Percentiles rank a stretch among this genome's conserved stretches.
Evolutionary conservation across 371 early-diverging fungal species (phyloP).

Genomic region (Rhizopus sp.): DNA sequence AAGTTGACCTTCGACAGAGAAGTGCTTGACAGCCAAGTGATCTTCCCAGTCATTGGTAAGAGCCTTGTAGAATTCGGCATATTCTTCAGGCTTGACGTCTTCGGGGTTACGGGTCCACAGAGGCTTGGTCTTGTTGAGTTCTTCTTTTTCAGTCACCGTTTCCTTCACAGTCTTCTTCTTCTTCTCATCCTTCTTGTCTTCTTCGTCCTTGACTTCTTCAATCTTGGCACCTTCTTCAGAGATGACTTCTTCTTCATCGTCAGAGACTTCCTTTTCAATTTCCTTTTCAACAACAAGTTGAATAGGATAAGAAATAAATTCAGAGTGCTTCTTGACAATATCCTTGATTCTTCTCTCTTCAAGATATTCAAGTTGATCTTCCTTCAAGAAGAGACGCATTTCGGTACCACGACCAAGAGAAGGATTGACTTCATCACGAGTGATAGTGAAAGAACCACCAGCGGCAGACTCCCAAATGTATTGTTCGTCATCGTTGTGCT

Average conservation of each 20-base stretch:
- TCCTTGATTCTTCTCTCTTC: slow-evolving; percentile 58
- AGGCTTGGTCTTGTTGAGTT: slow-evolving; percentile 77
- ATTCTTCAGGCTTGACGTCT: slow-evolving; percentile 75
- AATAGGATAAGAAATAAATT: slow-evolving; percentile 74
- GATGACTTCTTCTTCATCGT: slow-evolving; percentile 65
- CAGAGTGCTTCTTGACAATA: slow-evolving; percentile 81
- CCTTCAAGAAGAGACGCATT: slow-evolving; percentile 80
- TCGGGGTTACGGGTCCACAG: slow-evolving; percentile 84
- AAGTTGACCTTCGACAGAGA: slow-evolving; percentile 80
- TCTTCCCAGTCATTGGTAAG: slow-evolving; percentile 74
- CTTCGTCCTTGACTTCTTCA: slow-evolving; percentile 54
- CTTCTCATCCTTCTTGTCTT: slow-evolving; percentile 79
- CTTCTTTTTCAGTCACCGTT: slow-evolving; percentile 49
- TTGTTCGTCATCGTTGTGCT: slow-evolving; percentile 72
- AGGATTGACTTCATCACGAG: slow-evolving; percentile 70
- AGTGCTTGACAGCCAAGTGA: slow-evolving; percentile 74
- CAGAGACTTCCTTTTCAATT: slow-evolving; percentile 87
- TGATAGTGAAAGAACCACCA: slow-evolving; percentile 72
- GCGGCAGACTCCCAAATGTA: slow-evolving; percentile 80
- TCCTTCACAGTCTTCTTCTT: slow-evolving; percentile 72
- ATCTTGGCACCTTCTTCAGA: slow-evolving; percentile 52
- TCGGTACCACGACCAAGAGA: slow-evolving; percentile 74
- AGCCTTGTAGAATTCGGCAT: slow-evolving; percentile 84
- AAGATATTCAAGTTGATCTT: slow-evolving; percentile 68
- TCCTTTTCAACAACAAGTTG: slow-evolving; percentile 56